Evolutionary conservation across 805 yeast species (phyloP).

Genomic region (Kazachstania taianensis): DNA sequence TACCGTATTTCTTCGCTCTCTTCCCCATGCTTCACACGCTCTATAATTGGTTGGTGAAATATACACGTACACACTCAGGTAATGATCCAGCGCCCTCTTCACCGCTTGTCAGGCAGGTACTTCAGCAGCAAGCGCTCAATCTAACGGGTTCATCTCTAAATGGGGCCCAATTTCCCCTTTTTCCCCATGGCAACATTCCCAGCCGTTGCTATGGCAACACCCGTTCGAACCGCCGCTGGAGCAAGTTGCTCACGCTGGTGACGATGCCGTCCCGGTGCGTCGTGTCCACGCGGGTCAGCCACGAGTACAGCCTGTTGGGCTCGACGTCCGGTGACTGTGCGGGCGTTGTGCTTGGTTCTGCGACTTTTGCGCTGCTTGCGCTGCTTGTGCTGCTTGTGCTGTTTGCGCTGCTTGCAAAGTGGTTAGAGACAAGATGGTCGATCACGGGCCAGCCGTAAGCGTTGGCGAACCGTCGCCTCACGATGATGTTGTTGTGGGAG

Average conservation of each 20-base stretch:
- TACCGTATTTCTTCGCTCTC: too few species aligned
- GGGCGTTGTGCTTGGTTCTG: background rate
- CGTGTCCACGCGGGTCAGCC: constrained; percentile 1
- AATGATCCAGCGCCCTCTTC: too few species aligned
- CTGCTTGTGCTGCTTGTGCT: background rate
- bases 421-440: constrained; percentile 51
- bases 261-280: background rate
- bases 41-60: too few species aligned
- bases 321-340: background rate
- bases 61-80: too few species aligned
- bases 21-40: too few species aligned
- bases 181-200: too few species aligned
- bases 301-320: constrained; percentile 2
- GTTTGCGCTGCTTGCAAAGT: constrained; percentile 32
- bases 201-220: background rate
- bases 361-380: background rate
- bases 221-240: background rate
- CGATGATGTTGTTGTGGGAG: constrained; percentile 89
- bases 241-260: background rate
- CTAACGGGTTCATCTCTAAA: too few species aligned
- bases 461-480: constrained; percentile 75
- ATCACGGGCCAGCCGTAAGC: constrained; percentile 80
- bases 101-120: too few species aligned
- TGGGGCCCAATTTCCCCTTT: too few species aligned
- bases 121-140: too few species aligned